phyloP scores from a whole-genome alignment of 2,329 filamentous ascomycete genomes.

The Fonsecaea nubica region DNA sequence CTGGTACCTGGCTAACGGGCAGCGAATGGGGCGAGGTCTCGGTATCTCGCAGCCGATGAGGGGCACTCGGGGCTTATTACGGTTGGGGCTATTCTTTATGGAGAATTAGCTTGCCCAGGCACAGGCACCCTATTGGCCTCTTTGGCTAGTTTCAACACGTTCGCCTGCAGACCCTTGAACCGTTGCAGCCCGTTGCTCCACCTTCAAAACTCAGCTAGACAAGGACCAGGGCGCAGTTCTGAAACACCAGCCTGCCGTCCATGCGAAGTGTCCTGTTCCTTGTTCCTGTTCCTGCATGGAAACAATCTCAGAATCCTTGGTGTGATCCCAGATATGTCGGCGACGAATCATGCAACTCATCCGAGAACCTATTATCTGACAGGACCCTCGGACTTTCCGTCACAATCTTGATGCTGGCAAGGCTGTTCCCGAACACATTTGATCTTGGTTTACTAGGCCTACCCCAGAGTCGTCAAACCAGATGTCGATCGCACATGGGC shows the following conservation, averaged over 20 bases:
- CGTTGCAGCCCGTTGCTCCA: conserved; percentile 17
- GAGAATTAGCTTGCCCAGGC: conserved; percentile 10
- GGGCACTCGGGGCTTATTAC: not conserved
- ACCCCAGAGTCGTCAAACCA: conserved; percentile 25
- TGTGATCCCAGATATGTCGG: conserved; percentile 16
- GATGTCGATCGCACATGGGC: conserved; percentile 1
- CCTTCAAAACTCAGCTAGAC: conserved; percentile 17
- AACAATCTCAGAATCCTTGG: conserved; percentile 18
- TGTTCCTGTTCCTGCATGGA: conserved; percentile 24
- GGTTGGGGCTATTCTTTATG: conserved; percentile 11
- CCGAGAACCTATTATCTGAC: conserved; percentile 5
- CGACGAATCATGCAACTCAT: conserved; percentile 10
- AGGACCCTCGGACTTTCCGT: not conserved
- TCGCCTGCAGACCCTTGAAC: conserved; percentile 22
- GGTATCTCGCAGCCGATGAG: conserved; percentile 14
- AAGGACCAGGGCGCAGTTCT: conserved; percentile 24
- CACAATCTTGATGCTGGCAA: not conserved
- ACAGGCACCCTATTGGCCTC: conserved; percentile 23
- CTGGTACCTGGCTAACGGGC: conserved; percentile 8
- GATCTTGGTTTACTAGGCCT: not conserved
- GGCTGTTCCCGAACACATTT: not conserved
- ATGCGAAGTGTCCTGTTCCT: conserved; percentile 11
- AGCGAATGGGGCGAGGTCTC: conserved; percentile 5
- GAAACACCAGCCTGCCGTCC: conserved; percentile 27
- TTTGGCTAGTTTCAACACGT: conserved; percentile 14